Evolutionary conservation across 1,139 yeast species (phyloP), one percentile per base, ranked within the genome.

Genomic region (Zygosaccharomyces sapae): DNA sequence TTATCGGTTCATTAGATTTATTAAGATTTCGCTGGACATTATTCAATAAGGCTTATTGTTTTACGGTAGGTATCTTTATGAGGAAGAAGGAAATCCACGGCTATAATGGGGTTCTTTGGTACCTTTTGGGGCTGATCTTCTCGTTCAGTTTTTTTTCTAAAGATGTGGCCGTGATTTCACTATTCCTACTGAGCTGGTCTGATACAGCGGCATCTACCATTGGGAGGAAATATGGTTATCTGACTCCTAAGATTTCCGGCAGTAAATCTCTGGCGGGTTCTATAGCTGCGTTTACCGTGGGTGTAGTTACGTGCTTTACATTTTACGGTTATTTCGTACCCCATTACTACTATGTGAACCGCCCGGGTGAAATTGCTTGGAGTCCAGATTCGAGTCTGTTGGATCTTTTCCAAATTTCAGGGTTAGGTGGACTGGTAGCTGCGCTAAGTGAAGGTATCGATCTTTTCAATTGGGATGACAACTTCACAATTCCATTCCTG

Each of bases 201-300:
- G 98, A 92, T 64, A 89, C 97, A 7, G 94, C 97, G 4, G 98
- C 98, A 2, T 87, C 97, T 3, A 87, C 97, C 1, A 68, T 90
- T 60, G 98, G 97, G 19, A 76, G 97, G 55, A 77, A 76, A 45
- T 88, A 71, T 65, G 97, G 97, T 5, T 76, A 85, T 58, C 75
- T 85, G 56, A 88, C 97, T 5, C 96, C 96, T 37, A 81, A 82
- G 62, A 67, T 90, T 33, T 75, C 84, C 7, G 71, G 76, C 48
- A 80, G 81, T 50, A 92, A 92, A 66, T 85, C 95, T 1, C 70
- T 92, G 43, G 96, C 97, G 1, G 98, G 98, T 0, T 81, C 90
- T 2, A 46, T 81, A 24, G 97, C 96, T 12, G 95, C 97, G 10
- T 86, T 86, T 59, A 60, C 73, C 3, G 73, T 84, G n/a, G 97